Evolutionary conservation across 345 rosid genomes (phyloP).

Genomic region (Aegle marmelos): DNA sequence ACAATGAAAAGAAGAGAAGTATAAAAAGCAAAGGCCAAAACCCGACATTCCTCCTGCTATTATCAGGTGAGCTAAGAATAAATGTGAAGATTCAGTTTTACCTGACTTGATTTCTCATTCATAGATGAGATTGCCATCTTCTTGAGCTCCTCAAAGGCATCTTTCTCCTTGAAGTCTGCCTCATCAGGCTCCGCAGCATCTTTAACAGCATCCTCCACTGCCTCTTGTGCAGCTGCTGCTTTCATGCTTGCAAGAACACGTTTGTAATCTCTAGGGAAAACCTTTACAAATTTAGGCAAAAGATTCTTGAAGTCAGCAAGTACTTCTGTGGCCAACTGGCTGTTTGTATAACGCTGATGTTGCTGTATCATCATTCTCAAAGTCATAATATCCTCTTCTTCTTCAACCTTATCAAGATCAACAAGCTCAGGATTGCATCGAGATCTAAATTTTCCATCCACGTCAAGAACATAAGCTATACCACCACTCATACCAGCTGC

Average conservation of each 20-base stretch:
- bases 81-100: constrained; percentile 8
- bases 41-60: not conserved
- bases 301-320: constrained; percentile 75
- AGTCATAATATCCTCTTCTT: constrained; percentile 81
- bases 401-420: constrained; percentile 94
- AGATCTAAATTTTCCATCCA: constrained; percentile 71
- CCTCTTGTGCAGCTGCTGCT: constrained; percentile 43
- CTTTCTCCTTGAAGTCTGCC: constrained; percentile 48
- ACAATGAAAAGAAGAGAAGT: not conserved
- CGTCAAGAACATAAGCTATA: constrained; percentile 85
- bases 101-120: constrained; percentile 44
- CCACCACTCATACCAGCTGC: constrained; percentile 99
- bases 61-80: not conserved
- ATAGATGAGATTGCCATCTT: constrained; percentile 66
- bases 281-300: constrained; percentile 80
- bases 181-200: constrained; percentile 62
- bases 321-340: constrained; percentile 81
- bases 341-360: constrained; percentile 88
- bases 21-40: not conserved
- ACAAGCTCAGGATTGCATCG: constrained; percentile 90
- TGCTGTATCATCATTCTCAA: constrained; percentile 97
- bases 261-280: constrained; percentile 96
- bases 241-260: constrained; percentile 80
- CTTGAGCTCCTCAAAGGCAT: constrained; percentile 92
- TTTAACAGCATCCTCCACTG: constrained; percentile 34